Percentiles rank a stretch among this genome's conserved stretches.
These are phyloP conservation scores for Thuidium tamariscinum DNA, from an alignment of 225 moss, liverwort and hornwort genomes.

Conservation along the genomic window DNA sequence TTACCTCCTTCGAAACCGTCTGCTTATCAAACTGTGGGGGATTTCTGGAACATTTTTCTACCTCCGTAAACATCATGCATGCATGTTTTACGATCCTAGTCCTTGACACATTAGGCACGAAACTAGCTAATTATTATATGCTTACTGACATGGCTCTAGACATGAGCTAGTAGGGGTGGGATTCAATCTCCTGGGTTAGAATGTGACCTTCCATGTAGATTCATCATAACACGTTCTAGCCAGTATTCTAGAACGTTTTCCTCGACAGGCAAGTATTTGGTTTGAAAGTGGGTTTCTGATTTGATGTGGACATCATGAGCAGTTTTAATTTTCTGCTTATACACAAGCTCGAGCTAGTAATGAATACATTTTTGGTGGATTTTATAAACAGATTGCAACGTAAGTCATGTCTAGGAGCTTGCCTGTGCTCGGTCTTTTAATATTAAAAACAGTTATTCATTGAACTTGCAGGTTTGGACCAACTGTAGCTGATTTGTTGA, in stretches of 20 bases:
- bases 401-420: not conserved
- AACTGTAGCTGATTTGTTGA: not conserved
- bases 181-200: not conserved
- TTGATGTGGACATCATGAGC: not conserved
- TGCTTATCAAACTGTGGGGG: conserved; percentile 19
- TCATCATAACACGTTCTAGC: not conserved
- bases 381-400: not conserved
- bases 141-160: not conserved
- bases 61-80: not conserved
- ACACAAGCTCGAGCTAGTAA: not conserved
- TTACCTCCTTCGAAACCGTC: conserved; percentile 8
- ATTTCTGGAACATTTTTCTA: conserved; percentile 26
- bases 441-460: not conserved
- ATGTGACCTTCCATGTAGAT: not conserved
- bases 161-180: not conserved
- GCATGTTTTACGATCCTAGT: not conserved
- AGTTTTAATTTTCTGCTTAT: not conserved
- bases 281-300: not conserved
- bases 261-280: not conserved
- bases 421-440: not conserved
- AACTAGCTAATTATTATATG: not conserved
- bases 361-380: not conserved
- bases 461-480: not conserved
- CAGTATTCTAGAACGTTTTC: not conserved
- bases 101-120: not conserved